Percentiles rank a stretch among this genome's conserved stretches.
Evolutionary conservation across 2,329 filamentous ascomycete species (phyloP).

Genomic region (Paracamarosporium sp.): DNA sequence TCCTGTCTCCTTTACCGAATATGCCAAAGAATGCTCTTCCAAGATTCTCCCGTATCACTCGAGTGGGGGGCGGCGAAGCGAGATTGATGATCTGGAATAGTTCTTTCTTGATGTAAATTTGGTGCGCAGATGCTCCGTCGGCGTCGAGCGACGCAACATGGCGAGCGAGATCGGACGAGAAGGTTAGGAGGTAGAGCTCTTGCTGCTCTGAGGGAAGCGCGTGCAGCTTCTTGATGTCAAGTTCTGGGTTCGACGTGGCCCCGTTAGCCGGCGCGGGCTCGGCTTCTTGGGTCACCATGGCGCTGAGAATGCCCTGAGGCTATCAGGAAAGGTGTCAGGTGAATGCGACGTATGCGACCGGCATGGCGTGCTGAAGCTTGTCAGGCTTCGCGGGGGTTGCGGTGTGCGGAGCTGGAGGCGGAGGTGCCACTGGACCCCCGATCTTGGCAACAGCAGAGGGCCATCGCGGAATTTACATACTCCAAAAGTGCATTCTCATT

Average conservation of each 20-base stretch:
- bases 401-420: slow-evolving; percentile 8
- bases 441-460: not conserved
- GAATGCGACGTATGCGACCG: slow-evolving; percentile 15
- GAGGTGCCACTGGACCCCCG: slow-evolving; percentile 1
- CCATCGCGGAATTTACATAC: not conserved
- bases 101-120: slow-evolving; percentile 92
- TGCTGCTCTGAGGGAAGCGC: slow-evolving; percentile 92
- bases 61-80: slow-evolving; percentile 78
- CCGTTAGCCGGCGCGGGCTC: slow-evolving; percentile 43
- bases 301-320: slow-evolving; percentile 16
- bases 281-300: slow-evolving; percentile 36
- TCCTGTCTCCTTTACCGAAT: slow-evolving; percentile 84
- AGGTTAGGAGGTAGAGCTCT: slow-evolving; percentile 90
- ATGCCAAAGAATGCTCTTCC: slow-evolving; percentile 84
- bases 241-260: slow-evolving; percentile 69
- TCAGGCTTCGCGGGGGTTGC: slow-evolving; percentile 4
- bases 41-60: slow-evolving; percentile 88
- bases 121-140: slow-evolving; percentile 85
- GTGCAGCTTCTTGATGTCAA: slow-evolving; percentile 89
- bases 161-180: slow-evolving; percentile 80
- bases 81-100: slow-evolving; percentile 92
- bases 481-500: not conserved
- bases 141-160: slow-evolving; percentile 77
- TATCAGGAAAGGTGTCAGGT: slow-evolving; percentile 8
- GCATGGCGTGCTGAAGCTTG: slow-evolving; percentile 24